Evolutionary conservation across 208 protist species (phyloP), one percentile per base, ranked within the genome.

Genomic region (Trypanosoma cruzi): DNA sequence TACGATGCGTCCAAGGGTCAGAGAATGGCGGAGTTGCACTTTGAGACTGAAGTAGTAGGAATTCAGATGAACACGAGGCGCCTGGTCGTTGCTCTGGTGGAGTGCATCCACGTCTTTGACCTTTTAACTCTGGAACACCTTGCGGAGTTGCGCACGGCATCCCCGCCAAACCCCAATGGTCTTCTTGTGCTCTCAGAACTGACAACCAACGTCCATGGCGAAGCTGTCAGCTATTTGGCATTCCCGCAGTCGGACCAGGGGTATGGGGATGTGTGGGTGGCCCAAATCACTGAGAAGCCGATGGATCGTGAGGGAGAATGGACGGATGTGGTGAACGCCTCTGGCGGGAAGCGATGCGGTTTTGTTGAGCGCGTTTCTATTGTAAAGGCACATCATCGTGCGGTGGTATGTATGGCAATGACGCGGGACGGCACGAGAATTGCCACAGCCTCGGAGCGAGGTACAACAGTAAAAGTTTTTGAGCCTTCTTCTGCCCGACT

Each of bases 381-480:
- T 34, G 75, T 81, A 13, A 50, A 46, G n/a, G 76, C 76, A 5
- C 71, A 76, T 24, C 34, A 62, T 7, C 28, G 63, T 18, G 59
- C 70, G 11, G 63, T 81, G 22, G 70, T 65, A 11, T 71, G 63
- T 50, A 50, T 81, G 16, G 37, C 68, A 3, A 73, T 81, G 64
- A 77, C 69, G 31, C 65, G 60, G 3, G 64, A 73, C 55, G 76
- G 70, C 53, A 68, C 70, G 37, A 53, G 64, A 36, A 55, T 81
- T 18, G 76, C 84, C 16, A 87, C 85, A 6, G 82, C 85, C 52
- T 94, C 88, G 3, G 42, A 61, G 31, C 71, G 67, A n/a, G 88
- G 88, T 29, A 90, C 75, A 7, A 90, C 84, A 1, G 71, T 94
- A 37, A 90, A 88, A 44, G 69, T 94, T 13, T 86, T 91, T 62